A percentile compares a stretch with the other conserved stretches of the same genome.
phyloP scores from a whole-genome alignment of 192 early-diverging fungal species.

The Gigaspora rosea region DNA sequence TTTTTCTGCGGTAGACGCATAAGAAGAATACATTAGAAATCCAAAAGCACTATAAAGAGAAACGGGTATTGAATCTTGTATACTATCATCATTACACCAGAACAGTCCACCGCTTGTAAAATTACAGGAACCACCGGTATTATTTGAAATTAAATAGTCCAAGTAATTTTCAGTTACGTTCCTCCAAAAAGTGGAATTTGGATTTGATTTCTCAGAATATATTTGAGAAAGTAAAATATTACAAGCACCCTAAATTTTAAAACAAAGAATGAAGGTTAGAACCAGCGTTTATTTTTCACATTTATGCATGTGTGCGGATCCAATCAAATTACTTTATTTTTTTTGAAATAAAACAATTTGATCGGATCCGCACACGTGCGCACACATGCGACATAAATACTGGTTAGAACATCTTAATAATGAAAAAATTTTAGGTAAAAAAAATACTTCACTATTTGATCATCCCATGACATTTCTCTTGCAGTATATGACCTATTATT shows the following conservation, averaged over 20 bases:
- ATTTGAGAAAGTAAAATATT: constrained; percentile 47
- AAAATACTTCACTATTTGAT: constrained; percentile 31
- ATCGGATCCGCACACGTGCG: no score
- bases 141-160: constrained; percentile 38
- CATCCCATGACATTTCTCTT: constrained; percentile 52
- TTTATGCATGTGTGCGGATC: no score
- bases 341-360: no score
- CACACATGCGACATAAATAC: no score
- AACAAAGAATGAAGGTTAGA: no score
- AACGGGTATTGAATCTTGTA: constrained; percentile 25
- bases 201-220: constrained; percentile 28
- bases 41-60: constrained; percentile 42
- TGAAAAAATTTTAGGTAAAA: no score
- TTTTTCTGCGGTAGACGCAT: constrained; percentile 5
- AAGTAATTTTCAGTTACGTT: constrained; percentile 38
- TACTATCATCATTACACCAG: constrained; percentile 35
- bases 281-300: no score
- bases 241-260: constrained; percentile 6
- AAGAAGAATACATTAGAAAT: constrained; percentile 30
- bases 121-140: background rate
- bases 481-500: background rate
- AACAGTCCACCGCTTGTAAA: constrained; percentile 52
- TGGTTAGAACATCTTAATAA: no score
- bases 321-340: no score
- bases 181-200: constrained; percentile 37